Conservation (phyloP, 1,284 basidiomycete genomes). For the Ustilago cynodontis region DNA sequence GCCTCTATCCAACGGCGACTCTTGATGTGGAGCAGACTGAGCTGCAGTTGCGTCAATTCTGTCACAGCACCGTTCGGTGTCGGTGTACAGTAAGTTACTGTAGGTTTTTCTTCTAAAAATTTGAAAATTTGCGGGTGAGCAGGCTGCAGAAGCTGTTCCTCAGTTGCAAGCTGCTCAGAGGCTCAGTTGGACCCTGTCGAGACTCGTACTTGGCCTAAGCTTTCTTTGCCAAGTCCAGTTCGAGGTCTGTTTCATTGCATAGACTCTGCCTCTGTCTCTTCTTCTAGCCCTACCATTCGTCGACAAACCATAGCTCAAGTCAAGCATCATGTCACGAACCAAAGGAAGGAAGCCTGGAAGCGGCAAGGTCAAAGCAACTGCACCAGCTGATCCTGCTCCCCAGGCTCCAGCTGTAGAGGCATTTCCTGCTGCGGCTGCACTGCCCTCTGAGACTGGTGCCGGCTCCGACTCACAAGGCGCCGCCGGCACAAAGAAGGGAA, state of each 20-base stretch:
- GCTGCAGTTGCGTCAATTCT: neutral
- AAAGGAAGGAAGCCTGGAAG: constrained; percentile 38
- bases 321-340: constrained; percentile 39
- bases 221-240: neutral
- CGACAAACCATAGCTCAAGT: neutral
- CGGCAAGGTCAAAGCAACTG: neutral
- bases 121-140: constrained; percentile 19
- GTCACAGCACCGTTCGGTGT: neutral
- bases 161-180: neutral
- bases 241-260: neutral
- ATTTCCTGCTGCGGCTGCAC: neutral
- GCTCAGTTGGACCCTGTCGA: constrained; percentile 7
- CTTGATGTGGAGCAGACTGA: constrained; percentile 31
- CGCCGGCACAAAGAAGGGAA: constrained; percentile 26
- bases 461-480: neutral
- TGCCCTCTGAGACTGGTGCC: neutral
- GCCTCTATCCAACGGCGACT: neutral
- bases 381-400: neutral
- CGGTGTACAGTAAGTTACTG: too few relatives aligned
- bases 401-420: neutral
- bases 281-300: neutral
- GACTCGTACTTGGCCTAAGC: constrained; percentile 6
- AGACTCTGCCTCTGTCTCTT: neutral
- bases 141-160: constrained; percentile 9
- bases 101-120: constrained; percentile 35